These are phyloP conservation scores for Begonia peltatifolia DNA, from an alignment of 306 rosid species.

Conservation along the genomic window DNA sequence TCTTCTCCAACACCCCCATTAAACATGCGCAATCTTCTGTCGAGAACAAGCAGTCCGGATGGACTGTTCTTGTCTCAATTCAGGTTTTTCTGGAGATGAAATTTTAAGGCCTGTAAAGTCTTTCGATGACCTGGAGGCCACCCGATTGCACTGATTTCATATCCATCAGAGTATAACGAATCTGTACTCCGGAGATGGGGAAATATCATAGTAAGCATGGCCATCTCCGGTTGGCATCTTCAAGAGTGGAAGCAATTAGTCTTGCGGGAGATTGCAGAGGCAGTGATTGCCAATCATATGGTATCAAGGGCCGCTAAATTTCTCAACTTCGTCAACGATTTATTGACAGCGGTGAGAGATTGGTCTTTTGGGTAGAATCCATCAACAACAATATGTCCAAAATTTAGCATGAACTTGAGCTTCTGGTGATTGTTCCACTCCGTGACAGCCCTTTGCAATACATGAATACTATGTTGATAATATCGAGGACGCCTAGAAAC, in stretches of 20 bases:
- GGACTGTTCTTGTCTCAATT: constrained; percentile 79
- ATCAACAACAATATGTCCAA: constrained; percentile 91
- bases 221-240: constrained; percentile 32
- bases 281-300: constrained; percentile 94
- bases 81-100: constrained; percentile 62
- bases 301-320: constrained; percentile 48
- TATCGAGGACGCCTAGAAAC: constrained; percentile 76
- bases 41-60: constrained; percentile 42
- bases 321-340: constrained; percentile 39
- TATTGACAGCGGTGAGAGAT: constrained; percentile 43
- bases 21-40: constrained; percentile 84
- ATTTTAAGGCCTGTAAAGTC: constrained; percentile 39
- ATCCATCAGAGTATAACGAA: constrained; percentile 71
- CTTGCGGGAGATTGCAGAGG: constrained; percentile 85
- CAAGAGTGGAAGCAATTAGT: constrained; percentile 52
- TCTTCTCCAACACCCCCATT: constrained; percentile 82
- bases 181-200: constrained; percentile 55
- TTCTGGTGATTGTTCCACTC: constrained; percentile 47
- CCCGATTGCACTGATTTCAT: constrained; percentile 80
- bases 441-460: constrained; percentile 62
- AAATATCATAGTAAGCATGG: constrained; percentile 65
- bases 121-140: constrained; percentile 75
- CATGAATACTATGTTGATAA: constrained; percentile 66
- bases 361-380: constrained; percentile 74
- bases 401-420: constrained; percentile 54